These are phyloP conservation scores for Schizothecium vesticola DNA, from an alignment of 495 filamentous ascomycete species.

Conservation along the genomic window DNA sequence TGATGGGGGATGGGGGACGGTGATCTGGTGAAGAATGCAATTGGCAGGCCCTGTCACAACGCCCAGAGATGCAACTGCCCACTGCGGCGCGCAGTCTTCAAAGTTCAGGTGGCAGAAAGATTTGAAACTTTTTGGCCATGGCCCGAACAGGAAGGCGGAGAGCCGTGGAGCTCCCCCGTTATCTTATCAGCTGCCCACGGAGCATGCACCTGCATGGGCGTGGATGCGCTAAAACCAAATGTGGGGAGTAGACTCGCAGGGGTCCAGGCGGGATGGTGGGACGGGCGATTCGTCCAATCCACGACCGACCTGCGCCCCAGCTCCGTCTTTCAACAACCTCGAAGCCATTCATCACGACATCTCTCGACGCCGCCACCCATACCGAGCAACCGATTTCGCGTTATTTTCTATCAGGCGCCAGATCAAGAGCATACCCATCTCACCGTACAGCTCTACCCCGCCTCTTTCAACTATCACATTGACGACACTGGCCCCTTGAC, in stretches of 20 bases:
- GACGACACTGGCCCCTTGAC: background rate
- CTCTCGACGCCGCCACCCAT: background rate
- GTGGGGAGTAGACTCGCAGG: background rate
- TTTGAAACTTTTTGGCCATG: background rate
- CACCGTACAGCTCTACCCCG: background rate
- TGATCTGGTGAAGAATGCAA: background rate
- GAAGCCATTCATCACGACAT: background rate
- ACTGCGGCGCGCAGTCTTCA: background rate
- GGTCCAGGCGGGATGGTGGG: background rate
- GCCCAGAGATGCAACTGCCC: background rate
- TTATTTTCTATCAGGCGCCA: background rate
- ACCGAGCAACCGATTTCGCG: background rate
- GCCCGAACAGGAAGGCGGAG: background rate
- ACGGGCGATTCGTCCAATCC: slow-evolving; percentile 4
- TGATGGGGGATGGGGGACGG: slow-evolving; percentile 33
- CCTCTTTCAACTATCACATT: background rate
- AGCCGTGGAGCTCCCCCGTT: background rate
- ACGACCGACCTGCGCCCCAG: background rate
- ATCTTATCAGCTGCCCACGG: background rate
- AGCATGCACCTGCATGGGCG: background rate
- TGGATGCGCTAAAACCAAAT: background rate
- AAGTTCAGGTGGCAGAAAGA: slow-evolving; percentile 16
- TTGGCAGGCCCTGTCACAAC: background rate
- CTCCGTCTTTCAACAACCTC: background rate
- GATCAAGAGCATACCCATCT: background rate